A percentile compares a stretch with the other conserved stretches of the same genome.
Evolutionary conservation across 768 basidiomycete species (phyloP).

Genomic region (Trametes maxima): DNA sequence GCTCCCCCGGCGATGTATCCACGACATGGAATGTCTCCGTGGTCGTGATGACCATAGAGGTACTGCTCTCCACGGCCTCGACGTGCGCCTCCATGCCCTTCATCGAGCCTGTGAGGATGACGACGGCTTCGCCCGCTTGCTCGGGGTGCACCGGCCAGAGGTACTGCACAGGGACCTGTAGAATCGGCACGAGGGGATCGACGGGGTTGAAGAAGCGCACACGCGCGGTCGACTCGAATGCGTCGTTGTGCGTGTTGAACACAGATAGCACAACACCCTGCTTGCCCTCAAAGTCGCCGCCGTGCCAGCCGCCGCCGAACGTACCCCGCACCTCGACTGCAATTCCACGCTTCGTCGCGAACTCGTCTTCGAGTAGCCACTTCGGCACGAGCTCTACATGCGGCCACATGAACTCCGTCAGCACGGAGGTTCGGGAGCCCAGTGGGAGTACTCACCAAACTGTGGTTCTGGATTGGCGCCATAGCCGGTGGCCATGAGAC

Average conservation of each 20-base stretch:
- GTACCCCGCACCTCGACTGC: constrained; percentile 28
- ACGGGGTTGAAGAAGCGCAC: constrained; percentile 29
- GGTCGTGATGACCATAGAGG: constrained; percentile 18
- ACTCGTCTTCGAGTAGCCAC: constrained; percentile 29
- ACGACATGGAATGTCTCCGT: constrained; percentile 24
- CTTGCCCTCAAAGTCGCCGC: constrained; percentile 32
- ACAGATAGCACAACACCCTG: constrained; percentile 29
- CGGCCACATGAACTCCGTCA: neutral
- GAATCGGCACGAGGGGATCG: constrained; percentile 20
- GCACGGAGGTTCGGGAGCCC: neutral
- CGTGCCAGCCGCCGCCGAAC: constrained; percentile 27
- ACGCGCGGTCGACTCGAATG: constrained; percentile 26
- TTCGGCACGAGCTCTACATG: constrained; percentile 22
- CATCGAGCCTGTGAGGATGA: constrained; percentile 24
- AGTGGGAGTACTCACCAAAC: constrained; percentile 16
- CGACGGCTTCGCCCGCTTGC: constrained; percentile 20
- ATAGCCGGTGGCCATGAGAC: constrained; percentile 15
- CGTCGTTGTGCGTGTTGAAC: constrained; percentile 28
- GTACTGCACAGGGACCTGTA: constrained; percentile 28
- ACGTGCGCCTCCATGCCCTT: constrained; percentile 27
- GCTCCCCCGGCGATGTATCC: constrained; percentile 22
- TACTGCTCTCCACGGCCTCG: constrained; percentile 19
- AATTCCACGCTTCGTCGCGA: constrained; percentile 26
- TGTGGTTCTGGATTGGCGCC: neutral
- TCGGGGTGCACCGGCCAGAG: constrained; percentile 30